Percentiles rank a stretch among this genome's conserved stretches.
These are phyloP conservation scores for Panicum virgatum DNA, from an alignment of 202 grass and related monocot genomes.

Conservation along the genomic window DNA sequence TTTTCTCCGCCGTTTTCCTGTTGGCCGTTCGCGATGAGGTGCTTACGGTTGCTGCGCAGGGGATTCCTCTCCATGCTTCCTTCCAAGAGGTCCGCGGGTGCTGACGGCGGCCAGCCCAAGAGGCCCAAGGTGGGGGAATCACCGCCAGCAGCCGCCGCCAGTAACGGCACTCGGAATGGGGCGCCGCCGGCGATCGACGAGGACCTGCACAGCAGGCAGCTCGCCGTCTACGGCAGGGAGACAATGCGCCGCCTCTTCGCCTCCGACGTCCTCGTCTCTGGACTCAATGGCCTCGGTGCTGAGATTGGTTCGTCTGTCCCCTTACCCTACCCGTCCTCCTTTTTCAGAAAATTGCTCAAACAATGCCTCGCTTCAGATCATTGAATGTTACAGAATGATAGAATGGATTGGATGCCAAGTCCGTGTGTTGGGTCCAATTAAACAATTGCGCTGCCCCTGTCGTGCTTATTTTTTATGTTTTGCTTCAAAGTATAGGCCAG, in stretches of 20 bases:
- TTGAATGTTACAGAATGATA: not conserved
- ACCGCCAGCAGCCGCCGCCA: too few relatives aligned
- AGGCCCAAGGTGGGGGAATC: conserved; percentile 32
- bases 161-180: conserved; percentile 12
- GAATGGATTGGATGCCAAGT: not conserved
- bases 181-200: conserved; percentile 64
- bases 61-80: conserved; percentile 70
- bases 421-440: not conserved
- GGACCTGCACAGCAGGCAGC: conserved; percentile 94
- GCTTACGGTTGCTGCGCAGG: conserved; percentile 58
- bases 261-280: conserved; percentile 72
- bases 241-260: conserved; percentile 79
- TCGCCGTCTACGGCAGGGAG: conserved; percentile 82
- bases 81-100: conserved; percentile 50
- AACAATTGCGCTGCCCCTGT: not conserved
- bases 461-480: not conserved
- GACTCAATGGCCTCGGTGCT: conserved; percentile 72
- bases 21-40: conserved; percentile 45
- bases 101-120: conserved; percentile 35
- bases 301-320: conserved; percentile 61
- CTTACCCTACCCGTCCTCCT: not conserved
- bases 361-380: not conserved
- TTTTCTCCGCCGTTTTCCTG: not conserved
- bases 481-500: not conserved
- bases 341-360: not conserved